Evolutionary conservation across 2,329 filamentous ascomycete genomes (phyloP), one percentile per base, ranked within the genome.

Genomic region (Stagonosporopsis chrysanthemi): DNA sequence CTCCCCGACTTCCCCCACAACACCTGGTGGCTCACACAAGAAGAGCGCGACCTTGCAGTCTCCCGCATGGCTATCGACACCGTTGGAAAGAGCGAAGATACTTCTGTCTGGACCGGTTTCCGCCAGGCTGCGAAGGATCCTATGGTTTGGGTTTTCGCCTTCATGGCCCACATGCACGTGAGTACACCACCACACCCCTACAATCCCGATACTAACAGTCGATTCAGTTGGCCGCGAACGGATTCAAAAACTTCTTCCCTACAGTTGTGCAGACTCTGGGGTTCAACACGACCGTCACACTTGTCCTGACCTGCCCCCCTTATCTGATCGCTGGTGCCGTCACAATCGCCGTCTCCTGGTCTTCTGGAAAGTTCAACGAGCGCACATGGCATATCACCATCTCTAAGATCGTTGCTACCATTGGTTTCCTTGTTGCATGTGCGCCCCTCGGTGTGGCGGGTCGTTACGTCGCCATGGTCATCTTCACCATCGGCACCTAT

Each of bases 291-390:
- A 82, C 85, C 41, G 73, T 79, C 12, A 87, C 86, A 0, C 75
- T 88, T 0, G 81, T 78, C 23, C 67, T 77, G 39, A 68, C 75
- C 33, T 65, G 77, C 82, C 62, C 84, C 77, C 33, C 69, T 57
- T 63, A 79, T 28, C 81, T 79, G 29, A 75, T 83, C 35, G 82
- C 83, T 68, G 82, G 85, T 24, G 81, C 90, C 39, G 85, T 84
- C 0, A 85, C 87, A 1, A 86, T 87, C 63, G 57, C 81, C 35
- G 90, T 90, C 64, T 86, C 89, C 4, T 87, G 85, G 81, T 88
- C 90, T 70, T 88, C 89, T 12, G 90, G 91, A 72, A 83, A 82
- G 39, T 90, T 87, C 0, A 87, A 88, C 23, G 89, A 92, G 75
- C 84, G 89, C 7, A 91, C 87, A 74, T 85, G 84, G 71, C 90